phyloP scores from a whole-genome alignment of 331 rosid genomes.

The Quercus tomentella region DNA sequence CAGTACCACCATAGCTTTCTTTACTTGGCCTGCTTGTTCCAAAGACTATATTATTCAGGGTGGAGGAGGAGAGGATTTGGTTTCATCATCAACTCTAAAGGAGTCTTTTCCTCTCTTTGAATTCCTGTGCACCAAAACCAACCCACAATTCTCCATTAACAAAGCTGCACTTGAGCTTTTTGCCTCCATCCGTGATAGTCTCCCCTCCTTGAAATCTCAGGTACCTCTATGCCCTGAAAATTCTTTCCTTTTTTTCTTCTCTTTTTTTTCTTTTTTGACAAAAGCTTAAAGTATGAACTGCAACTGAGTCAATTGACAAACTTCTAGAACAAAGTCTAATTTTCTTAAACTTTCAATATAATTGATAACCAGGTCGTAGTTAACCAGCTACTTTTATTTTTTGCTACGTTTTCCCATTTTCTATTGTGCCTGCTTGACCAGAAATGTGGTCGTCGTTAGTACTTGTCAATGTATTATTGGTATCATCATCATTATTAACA shows the following conservation, averaged over 20 bases:
- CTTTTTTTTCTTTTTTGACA: background rate
- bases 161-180: slow-evolving; percentile 25
- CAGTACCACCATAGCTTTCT: slow-evolving; percentile 31
- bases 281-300: background rate
- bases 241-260: background rate
- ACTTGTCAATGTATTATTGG: background rate
- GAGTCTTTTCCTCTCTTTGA: slow-evolving; percentile 29
- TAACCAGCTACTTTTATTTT: no score
- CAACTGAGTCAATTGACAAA: background rate
- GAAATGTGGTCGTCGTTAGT: no score
- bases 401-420: no score
- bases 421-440: no score
- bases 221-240: slow-evolving; percentile 8
- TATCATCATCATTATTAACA: no score
- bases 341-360: no score
- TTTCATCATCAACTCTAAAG: slow-evolving; percentile 19
- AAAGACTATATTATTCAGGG: background rate
- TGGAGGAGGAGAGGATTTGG: slow-evolving; percentile 1
- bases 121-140: slow-evolving; percentile 27
- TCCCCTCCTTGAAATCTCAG: slow-evolving; percentile 23
- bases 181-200: background rate
- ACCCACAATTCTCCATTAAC: slow-evolving; percentile 31
- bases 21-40: background rate
- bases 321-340: no score
- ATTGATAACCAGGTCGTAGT: no score